Evolutionary conservation across 331 rosid species (phyloP).

Genomic region (Stylosanthes scabra): DNA sequence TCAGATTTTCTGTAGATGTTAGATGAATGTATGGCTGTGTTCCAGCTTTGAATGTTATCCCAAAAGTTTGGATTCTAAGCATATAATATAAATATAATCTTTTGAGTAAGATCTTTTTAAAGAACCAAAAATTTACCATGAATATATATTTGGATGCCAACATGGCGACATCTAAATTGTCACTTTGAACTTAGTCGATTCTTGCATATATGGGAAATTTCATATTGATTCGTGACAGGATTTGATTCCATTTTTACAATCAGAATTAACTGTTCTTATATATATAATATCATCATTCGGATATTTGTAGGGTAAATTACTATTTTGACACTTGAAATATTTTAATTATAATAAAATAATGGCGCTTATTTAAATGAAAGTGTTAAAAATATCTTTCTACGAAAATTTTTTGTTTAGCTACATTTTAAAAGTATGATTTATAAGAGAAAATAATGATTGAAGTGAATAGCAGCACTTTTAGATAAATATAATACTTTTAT

Average conservation of each 20-base stretch:
- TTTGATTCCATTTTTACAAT: conserved; percentile 34
- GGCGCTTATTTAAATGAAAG: too few species aligned
- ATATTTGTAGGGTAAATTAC: too few species aligned
- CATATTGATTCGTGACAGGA: conserved; percentile 37
- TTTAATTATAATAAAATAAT: too few species aligned
- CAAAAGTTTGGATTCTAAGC: conserved; percentile 39
- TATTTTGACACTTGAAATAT: too few species aligned
- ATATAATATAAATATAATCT: conserved; percentile 23
- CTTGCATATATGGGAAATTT: conserved; percentile 20
- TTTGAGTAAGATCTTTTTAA: conserved; percentile 30
- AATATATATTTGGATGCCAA: conserved; percentile 11
- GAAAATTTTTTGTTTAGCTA: too few species aligned
- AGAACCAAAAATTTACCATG: conserved; percentile 16
- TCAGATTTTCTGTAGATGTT: conserved; percentile 27
- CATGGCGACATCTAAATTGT: conserved; percentile 30
- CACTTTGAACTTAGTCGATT: conserved; percentile 32
- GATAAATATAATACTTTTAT: too few species aligned
- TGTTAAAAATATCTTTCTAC: too few species aligned
- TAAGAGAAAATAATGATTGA: too few species aligned
- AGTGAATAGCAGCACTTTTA: too few species aligned
- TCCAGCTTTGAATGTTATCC: conserved; percentile 48
- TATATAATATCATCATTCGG: too few species aligned
- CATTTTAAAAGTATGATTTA: too few species aligned
- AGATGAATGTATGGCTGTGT: conserved; percentile 42
- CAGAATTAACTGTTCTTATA: not conserved